Percentiles rank a stretch among this genome's conserved stretches.
phyloP scores from a whole-genome alignment of 2,329 filamentous ascomycete genomes.

The Ophiostoma fasciatum region DNA sequence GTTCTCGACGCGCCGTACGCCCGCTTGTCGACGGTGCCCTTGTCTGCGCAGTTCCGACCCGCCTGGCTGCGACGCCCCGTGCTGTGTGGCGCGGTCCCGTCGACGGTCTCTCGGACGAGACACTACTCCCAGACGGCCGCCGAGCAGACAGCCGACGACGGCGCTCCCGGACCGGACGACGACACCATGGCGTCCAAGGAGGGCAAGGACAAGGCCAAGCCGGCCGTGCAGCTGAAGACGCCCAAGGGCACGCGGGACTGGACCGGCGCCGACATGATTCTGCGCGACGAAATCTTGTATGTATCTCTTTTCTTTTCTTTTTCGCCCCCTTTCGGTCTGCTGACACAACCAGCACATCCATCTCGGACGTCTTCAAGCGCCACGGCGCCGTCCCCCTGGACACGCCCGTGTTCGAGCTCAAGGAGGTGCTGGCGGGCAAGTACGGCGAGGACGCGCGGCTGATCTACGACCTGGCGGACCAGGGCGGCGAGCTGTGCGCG shows the following conservation, averaged over 20 bases:
- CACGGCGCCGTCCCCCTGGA: slow-evolving; percentile 58
- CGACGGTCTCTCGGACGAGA: no score
- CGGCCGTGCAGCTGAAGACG: slow-evolving; percentile 44
- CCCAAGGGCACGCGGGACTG: slow-evolving; percentile 67
- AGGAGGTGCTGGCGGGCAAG: slow-evolving; percentile 43
- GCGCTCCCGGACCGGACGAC: background rate
- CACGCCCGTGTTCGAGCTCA: slow-evolving; percentile 62
- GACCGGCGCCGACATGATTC: slow-evolving; percentile 51
- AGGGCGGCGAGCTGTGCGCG: slow-evolving; percentile 69
- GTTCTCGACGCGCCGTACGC: no score
- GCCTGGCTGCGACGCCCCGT: no score
- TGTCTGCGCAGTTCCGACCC: background rate
- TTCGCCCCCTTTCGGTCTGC: background rate
- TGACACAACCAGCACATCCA: slow-evolving; percentile 13
- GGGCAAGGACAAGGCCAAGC: slow-evolving; percentile 10
- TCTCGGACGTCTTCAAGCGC: slow-evolving; percentile 24
- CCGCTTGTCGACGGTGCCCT: background rate
- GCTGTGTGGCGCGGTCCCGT: no score
- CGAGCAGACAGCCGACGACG: background rate
- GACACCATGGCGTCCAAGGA: slow-evolving; percentile 10
- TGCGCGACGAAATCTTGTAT: slow-evolving; percentile 51
- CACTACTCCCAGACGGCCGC: background rate
- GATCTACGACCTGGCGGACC: slow-evolving; percentile 63
- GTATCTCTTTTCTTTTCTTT: background rate
- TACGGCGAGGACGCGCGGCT: slow-evolving; percentile 57